Base-by-base conservation (phyloP, 2,329 filamentous ascomycete species). In the Fusarium sp. region DNA sequence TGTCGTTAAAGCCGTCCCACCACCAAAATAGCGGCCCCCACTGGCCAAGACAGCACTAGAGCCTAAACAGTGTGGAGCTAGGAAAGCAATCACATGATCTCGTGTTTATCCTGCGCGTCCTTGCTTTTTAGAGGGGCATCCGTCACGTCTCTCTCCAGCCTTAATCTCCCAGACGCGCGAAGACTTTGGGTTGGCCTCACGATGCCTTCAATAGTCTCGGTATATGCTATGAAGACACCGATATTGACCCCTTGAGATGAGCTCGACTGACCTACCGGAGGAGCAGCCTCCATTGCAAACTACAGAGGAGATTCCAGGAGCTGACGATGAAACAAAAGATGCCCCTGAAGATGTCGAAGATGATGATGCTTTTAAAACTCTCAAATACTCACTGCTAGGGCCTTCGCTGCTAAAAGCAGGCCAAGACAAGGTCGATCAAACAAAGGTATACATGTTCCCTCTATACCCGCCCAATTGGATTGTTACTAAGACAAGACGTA, bases 361-460 rank as follows among this genome's bases (percentile, higher is more conserved):
- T 6, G 59, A 61, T 6, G 60, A 66, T 35, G 37, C 54, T 35
- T 59, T 65, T 18, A 79, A 75, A 43, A 94, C 91, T 6, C 84
- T 98, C 56, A 97, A 97, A 75, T 97, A 98, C 78, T 91, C 91
- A 56, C 86, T 98, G 0, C 84, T 98, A 0, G 96, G 96, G 0
- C 95, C 94, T 0, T 97, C 94, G 8, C 82, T 98, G 52, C 95
- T 94, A 21, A 99, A 99, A 78, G 92, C 94, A 29, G 96, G 96
- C 3, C 94, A 98, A 77, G 93, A 97, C 74, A 85, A 88, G 17
- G 95, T 98, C n/a, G 93, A 99, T 74, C 96, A 98, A 80, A 86
- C 87, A 67, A 97, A 96, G 82, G 90, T 90, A 76, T 37, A 76
- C 9, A 29, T 11, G 0, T n/a, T n/a, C n/a, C n/a, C 33, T 18